Evolutionary conservation across 1,284 basidiomycete species (phyloP).

Genomic region (Cutaneotrichosporon dermatis): DNA sequence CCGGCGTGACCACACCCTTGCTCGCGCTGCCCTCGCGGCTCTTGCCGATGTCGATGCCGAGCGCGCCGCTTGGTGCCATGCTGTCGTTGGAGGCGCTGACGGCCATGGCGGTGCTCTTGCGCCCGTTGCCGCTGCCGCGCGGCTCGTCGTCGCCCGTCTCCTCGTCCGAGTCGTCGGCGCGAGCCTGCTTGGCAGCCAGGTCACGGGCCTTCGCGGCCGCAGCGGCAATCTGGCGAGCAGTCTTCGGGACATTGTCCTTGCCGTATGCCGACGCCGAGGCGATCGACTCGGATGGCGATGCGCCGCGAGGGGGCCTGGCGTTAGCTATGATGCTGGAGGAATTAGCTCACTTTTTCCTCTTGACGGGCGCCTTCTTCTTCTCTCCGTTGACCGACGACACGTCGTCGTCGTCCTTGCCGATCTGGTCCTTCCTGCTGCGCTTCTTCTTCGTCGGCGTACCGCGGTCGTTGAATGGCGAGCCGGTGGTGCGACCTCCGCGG

Average conservation of each 20-base stretch:
- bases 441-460: conserved; percentile 43
- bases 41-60: conserved; percentile 19
- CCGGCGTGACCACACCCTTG: conserved; percentile 8
- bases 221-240: conserved; percentile 44
- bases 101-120: conserved; percentile 26
- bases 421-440: conserved; percentile 29
- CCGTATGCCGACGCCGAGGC: conserved; percentile 33
- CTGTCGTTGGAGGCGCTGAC: conserved; percentile 27
- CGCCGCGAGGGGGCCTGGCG: conserved; percentile 31
- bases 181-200: conserved; percentile 21
- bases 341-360: conserved; percentile 42
- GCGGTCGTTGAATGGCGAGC: conserved; percentile 35
- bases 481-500: conserved; percentile 36
- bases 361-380: conserved; percentile 32
- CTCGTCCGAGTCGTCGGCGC: conserved; percentile 37
- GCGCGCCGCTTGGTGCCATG: conserved; percentile 15
- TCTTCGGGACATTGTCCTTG: conserved; percentile 35
- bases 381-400: conserved; percentile 32
- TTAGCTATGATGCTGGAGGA: not conserved
- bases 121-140: not conserved
- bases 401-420: conserved; percentile 42
- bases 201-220: conserved; percentile 33
- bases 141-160: conserved; percentile 26
- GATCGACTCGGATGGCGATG: conserved; percentile 43
- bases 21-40: conserved; percentile 15